phyloP scores from a whole-genome alignment of 768 basidiomycete genomes.

The Ramaria sp. region DNA sequence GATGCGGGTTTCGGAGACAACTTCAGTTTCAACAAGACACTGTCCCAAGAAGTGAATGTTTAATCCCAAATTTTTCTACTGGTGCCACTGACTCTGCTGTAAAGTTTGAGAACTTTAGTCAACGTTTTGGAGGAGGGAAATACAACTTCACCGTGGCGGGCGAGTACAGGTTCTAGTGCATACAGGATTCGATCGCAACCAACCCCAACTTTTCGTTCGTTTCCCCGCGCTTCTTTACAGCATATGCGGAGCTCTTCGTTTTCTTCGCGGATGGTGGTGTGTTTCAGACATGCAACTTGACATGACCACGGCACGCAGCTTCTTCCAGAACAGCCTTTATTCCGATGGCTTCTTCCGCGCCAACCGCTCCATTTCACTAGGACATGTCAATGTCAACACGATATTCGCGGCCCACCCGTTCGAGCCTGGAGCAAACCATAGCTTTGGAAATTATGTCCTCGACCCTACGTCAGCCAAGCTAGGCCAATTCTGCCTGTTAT shows the following conservation, averaged over 20 bases:
- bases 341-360: conserved; percentile 2
- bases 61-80: not conserved
- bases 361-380: not conserved
- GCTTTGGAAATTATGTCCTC: not conserved
- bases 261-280: conserved; percentile 6
- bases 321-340: not conserved
- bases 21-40: too few relatives aligned
- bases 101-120: not conserved
- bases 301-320: not conserved
- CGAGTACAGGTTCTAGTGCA: not conserved
- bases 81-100: not conserved
- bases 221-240: too few relatives aligned
- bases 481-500: not conserved
- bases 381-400: not conserved
- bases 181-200: too few relatives aligned
- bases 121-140: too few relatives aligned
- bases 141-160: too few relatives aligned
- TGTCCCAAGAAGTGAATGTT: not conserved
- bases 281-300: not conserved
- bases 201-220: too few relatives aligned
- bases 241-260: too few relatives aligned
- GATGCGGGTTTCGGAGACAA: conserved; percentile 5
- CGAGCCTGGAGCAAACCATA: conserved; percentile 3
- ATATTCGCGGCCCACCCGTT: not conserved
- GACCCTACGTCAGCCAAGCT: not conserved